A percentile compares a stretch with the other conserved stretches of the same genome.
Conservation (phyloP, 2,329 filamentous ascomycete species). For the Trichoderma sp. region DNA sequence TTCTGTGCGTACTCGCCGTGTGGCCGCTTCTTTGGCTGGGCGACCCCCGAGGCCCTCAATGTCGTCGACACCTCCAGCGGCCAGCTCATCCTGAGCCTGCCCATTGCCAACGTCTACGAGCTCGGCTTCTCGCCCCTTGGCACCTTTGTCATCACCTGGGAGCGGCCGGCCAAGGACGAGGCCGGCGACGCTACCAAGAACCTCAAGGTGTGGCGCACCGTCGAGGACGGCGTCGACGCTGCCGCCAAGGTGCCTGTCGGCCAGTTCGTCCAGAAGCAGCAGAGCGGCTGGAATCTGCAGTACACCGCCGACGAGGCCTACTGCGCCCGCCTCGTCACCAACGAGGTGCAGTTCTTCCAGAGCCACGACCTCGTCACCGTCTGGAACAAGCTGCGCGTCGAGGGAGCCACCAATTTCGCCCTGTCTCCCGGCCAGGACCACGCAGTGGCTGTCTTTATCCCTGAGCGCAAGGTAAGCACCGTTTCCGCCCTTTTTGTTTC, state of each 20-base stretch:
- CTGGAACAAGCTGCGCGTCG: slow-evolving; percentile 93
- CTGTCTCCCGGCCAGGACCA: slow-evolving; percentile 87
- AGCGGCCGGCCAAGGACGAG: slow-evolving; percentile 89
- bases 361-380: slow-evolving; percentile 81
- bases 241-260: slow-evolving; percentile 75
- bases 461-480: slow-evolving; percentile 80
- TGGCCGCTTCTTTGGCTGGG: slow-evolving; percentile 95
- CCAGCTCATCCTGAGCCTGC: slow-evolving; percentile 71
- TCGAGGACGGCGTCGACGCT: slow-evolving; percentile 66
- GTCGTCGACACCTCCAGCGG: slow-evolving; percentile 82
- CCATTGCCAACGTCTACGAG: slow-evolving; percentile 85
- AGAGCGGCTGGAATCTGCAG: slow-evolving; percentile 95
- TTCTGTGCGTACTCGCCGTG: slow-evolving; percentile 95
- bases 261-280: slow-evolving; percentile 91
- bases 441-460: slow-evolving; percentile 91
- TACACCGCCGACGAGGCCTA: slow-evolving; percentile 93
- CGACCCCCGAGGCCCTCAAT: slow-evolving; percentile 81
- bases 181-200: slow-evolving; percentile 94
- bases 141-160: slow-evolving; percentile 95
- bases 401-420: slow-evolving; percentile 87
- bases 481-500: neutral
- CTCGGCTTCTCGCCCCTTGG: slow-evolving; percentile 91
- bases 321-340: slow-evolving; percentile 91
- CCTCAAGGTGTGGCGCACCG: slow-evolving; percentile 90
- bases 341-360: slow-evolving; percentile 97